Base-by-base conservation (phyloP, 352 stramenopile genomes). In the Globisporangium middletonii region DNA sequence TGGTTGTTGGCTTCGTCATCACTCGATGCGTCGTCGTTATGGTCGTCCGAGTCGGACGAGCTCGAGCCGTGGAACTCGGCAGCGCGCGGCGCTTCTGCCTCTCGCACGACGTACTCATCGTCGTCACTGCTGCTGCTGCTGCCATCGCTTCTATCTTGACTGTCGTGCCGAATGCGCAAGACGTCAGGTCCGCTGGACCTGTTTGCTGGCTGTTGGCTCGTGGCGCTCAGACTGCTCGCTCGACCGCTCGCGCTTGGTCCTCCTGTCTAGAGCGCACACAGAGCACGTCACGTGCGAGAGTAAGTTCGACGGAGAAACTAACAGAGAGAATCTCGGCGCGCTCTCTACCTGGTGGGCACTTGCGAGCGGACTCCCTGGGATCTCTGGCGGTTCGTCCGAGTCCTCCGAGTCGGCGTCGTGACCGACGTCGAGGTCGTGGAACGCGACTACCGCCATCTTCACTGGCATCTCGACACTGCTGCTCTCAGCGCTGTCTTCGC, bases 381-480 rank as follows among this genome's bases (percentile, higher is more conserved):
- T 91, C 60, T 91, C 81, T 0, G 81, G 81, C 5, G 81, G 81
- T 49, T 88, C 78, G n/a, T 74, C 68, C 8, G 63, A 69, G 18
- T 66, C 63, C 6, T 78, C 67, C 30, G 69, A 69, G 51, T 70
- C 67, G 1, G 60, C 35, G 15, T 48, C 42, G 23, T 41, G 35
- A 13, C 42, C 35, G 8, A 43, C 51, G 23, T 57, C 26, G 28
- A 48, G 58, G 45, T 61, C n/a, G 16, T 26, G 53, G 18, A 62
- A 53, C 11, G 26, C 37, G 41, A 66, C 28, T 6, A 35, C 30
- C 15, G 35, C 18, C 41, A 56, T 48, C 6, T 59, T 60, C 19
- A 42, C 26, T 35, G 52, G 59, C 26, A 59, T 58, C 46, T 60
- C 59, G 26, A 65, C 52, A 12, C 41, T 55, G 38, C 52, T 47